phyloP scores from a whole-genome alignment of 495 filamentous ascomycete species.

The Annulohypoxylon bovei region DNA sequence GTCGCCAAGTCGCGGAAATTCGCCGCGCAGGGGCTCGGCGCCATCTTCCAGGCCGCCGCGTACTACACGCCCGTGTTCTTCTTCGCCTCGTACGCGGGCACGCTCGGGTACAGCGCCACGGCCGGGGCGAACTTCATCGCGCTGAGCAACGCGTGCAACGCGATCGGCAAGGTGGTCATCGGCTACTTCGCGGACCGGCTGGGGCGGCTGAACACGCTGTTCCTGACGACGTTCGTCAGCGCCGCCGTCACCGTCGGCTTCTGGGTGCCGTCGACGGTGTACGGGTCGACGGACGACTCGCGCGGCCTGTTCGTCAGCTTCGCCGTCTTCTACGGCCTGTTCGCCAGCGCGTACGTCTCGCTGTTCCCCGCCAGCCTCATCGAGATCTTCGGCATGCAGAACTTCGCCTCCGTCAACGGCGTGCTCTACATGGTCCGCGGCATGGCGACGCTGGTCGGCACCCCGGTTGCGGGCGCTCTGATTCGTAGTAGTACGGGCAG shows the following conservation, averaged over 20 bases:
- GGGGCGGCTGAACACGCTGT: constrained; percentile 64
- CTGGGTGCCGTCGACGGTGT: constrained; percentile 48
- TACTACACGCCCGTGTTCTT: constrained; percentile 1
- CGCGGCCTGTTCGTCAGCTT: constrained; percentile 60
- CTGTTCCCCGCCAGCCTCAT: constrained; percentile 49
- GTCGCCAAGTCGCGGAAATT: not conserved
- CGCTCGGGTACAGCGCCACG: constrained; percentile 51
- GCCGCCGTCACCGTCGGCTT: constrained; percentile 59
- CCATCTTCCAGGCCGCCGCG: not conserved
- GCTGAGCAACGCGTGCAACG: constrained; percentile 65
- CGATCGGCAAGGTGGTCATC: constrained; percentile 59
- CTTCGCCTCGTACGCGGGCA: constrained; percentile 57
- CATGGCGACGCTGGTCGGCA: not conserved
- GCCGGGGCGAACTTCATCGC: constrained; percentile 62
- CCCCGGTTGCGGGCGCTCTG: constrained; percentile 1
- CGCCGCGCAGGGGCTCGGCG: not conserved
- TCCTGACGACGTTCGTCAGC: constrained; percentile 59
- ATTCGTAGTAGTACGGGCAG: not conserved
- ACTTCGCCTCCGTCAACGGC: not conserved
- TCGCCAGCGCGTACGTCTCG: constrained; percentile 60
- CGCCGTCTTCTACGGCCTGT: constrained; percentile 62
- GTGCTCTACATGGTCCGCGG: constrained; percentile 1
- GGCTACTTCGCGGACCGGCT: constrained; percentile 61
- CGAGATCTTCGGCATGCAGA: not conserved
- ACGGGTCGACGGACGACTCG: constrained; percentile 24